Base-by-base conservation (phyloP, 768 basidiomycete species). In the Suillus alpinus region DNA sequence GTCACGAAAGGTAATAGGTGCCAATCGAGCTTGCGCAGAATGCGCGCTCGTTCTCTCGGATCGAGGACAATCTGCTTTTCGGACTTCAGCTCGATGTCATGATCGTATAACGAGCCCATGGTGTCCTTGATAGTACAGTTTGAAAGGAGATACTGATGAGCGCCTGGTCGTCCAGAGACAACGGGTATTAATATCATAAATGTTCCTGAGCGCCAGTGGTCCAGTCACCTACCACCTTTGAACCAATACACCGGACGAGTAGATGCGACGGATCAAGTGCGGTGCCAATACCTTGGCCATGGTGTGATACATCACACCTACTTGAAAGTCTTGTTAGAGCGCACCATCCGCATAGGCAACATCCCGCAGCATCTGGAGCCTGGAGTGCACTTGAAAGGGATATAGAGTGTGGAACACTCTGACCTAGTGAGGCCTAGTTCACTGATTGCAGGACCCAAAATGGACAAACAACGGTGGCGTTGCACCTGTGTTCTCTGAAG, bases 1-100 rank as follows among this genome's bases (percentile, higher is more conserved):
- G 78, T 79, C 40, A 81, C 73, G 47, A 81, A 72, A 13, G 80
- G 79, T 57, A 82, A 62, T 23, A 82, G 63, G 61, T 80, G 78
- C 61, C 69, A 67, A 64, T 82, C 81, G 20, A 82, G 62, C 64
- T 81, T 82, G 31, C 78, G 71, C 44, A 81, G 62, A 16, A 73
- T 49, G 60, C 64, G 71, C 4, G 69, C 59, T 34, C 67, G 71
- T 43, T 73, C 69, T 36, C 43, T n/a, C 31, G 62, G 60, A 39
- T 23, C 41, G 29, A 67, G 26, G 34, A 16, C 20, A 26, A 39
- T 31, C 10, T 57, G 23, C 16, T 57, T 59, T 55, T 59, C 46
- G 18, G 31, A 32, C 9, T 39, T 18, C 23, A 8, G 26, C 23
- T 55, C 10, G 6, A 55, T 39, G 23, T 4, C 18, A 18, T 26